Percentiles rank a stretch among this genome's conserved stretches.
These are phyloP conservation scores for Sporothrix mexicana DNA, from an alignment of 2,329 filamentous ascomycete genomes.

Conservation along the genomic window DNA sequence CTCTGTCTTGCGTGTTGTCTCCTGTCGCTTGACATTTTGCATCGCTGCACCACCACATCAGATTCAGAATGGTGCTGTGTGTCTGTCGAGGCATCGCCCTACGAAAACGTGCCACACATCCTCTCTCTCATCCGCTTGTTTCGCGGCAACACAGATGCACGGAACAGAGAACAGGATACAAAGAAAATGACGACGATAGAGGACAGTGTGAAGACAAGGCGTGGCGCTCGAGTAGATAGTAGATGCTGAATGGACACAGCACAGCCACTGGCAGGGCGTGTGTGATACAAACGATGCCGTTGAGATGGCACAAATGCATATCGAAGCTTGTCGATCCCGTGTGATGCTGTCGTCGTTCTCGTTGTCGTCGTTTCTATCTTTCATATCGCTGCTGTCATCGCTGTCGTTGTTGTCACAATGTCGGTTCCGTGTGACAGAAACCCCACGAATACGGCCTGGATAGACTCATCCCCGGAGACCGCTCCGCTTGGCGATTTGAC, in stretches of 20 bases:
- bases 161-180: neutral
- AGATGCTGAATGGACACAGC: constrained; percentile 9
- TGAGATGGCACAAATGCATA: too few relatives aligned
- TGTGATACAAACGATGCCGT: neutral
- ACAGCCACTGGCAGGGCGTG: neutral
- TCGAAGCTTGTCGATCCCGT: neutral
- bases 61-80: neutral
- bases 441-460: neutral
- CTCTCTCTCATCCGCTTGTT: constrained; percentile 7
- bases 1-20: too few relatives aligned
- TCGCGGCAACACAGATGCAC: neutral
- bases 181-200: neutral
- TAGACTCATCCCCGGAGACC: neutral
- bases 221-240: neutral
- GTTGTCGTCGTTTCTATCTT: too few relatives aligned
- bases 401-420: neutral
- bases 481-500: constrained; percentile 2
- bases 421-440: neutral
- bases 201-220: neutral
- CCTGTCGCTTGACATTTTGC: neutral
- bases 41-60: neutral
- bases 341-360: neutral
- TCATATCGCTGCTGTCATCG: too few relatives aligned
- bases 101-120: constrained; percentile 1
- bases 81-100: constrained; percentile 1